Evolutionary conservation across 495 filamentous ascomycete species (phyloP), one percentile per base, ranked within the genome.

Genomic region (Melanomma pulvis-pyrius): DNA sequence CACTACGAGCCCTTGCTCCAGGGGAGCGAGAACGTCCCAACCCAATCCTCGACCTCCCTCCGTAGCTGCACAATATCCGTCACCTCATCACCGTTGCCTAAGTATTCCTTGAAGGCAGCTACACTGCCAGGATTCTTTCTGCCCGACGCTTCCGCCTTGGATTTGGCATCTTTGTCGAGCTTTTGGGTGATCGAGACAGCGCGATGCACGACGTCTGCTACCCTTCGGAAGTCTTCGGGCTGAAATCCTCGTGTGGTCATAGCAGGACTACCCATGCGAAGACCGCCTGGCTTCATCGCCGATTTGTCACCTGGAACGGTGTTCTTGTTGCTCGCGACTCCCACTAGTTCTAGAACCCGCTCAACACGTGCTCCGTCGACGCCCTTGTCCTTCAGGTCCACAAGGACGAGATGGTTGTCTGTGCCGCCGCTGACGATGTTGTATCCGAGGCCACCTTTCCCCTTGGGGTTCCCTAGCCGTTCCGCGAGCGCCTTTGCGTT

Each of bases 251-350:
- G 83, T 2, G 94, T 97, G 17, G 94, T 98, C 94, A 98, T 98
- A 74, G 96, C 96, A 51, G 96, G 96, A 55, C 93, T 93, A 74
- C 96, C 96, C 70, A 98, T 91, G 71, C 96, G 92, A 68, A 99
- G 87, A 82, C 96, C 96, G 73, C 88, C 90, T 50, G 96, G 96
- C 63, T 92, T 96, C 70, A 99, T 86, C 21, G 96, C 96, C 41
- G 91, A 96, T 84, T 96, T 98, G 85, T 99, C 96, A 64, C 96
- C 96, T 61, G 96, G 96, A 55, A 96, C 93, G 55, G 90, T 86
- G 83, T 99, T 99, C 86, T 99, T 99, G 88, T 99, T 99, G 84
- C 91, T 94, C 61, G 96, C 92, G 74, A 98, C 96, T 82, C 97
- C 97, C 79, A 96, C 92, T 77, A 96, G 91, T 82, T 99, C 96